phyloP scores from a whole-genome alignment of 2,329 filamentous ascomycete genomes.

The Colletotrichum tanaceti region DNA sequence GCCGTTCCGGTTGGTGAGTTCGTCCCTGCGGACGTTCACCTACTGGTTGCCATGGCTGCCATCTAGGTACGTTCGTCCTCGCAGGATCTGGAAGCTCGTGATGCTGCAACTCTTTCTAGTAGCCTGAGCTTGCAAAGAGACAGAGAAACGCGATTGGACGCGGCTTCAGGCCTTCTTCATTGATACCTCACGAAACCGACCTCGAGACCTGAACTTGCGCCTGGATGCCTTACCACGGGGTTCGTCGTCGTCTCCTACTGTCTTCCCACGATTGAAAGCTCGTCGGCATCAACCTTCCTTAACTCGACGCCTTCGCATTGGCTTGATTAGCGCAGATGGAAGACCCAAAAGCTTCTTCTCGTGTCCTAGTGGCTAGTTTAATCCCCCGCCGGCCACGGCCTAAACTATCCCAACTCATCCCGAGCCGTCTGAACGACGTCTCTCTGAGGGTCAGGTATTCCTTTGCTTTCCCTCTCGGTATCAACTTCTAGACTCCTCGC shows the following conservation, averaged over 20 bases:
- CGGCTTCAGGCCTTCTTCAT: constrained; percentile 22
- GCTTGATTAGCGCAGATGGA: constrained; percentile 23
- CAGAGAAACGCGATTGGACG: constrained; percentile 17
- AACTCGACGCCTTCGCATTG: constrained; percentile 9
- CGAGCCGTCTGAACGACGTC: constrained; percentile 23
- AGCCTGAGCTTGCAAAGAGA: neutral
- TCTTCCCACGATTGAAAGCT: constrained; percentile 33
- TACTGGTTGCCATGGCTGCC: constrained; percentile 20
- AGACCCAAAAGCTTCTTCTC: constrained; percentile 6
- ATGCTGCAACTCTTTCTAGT: constrained; percentile 8
- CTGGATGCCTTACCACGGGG: constrained; percentile 36
- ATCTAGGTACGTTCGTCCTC: neutral
- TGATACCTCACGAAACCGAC: constrained; percentile 17
- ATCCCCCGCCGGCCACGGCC: constrained; percentile 16
- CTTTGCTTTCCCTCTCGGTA: constrained; percentile 12
- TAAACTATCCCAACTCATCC: constrained; percentile 24
- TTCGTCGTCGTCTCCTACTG: constrained; percentile 5
- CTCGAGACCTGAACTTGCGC: constrained; percentile 17
- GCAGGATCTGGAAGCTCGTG: constrained; percentile 30
- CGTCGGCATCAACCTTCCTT: constrained; percentile 16
- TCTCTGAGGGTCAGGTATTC: constrained; percentile 23
- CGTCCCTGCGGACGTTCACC: neutral
- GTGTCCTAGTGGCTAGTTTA: constrained; percentile 7
- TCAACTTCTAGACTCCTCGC: constrained; percentile 6
- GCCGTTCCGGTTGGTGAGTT: constrained; percentile 37